Evolutionary conservation across 768 basidiomycete genomes (phyloP).

Genomic region (Lentinus brumalis): DNA sequence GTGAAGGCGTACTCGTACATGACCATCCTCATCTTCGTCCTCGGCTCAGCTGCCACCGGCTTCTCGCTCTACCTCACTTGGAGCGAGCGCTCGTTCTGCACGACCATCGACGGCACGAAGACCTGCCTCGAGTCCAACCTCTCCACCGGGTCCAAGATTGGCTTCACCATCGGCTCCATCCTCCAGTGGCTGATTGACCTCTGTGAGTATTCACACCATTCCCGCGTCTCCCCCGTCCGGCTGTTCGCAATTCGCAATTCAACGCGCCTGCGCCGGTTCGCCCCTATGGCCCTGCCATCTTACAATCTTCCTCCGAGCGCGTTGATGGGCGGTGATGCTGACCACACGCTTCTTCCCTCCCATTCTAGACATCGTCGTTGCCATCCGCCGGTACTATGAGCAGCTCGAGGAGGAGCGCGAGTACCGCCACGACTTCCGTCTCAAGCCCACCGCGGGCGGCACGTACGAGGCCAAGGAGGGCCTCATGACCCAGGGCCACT

Average conservation of each 20-base stretch:
- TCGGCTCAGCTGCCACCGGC: conserved; percentile 19
- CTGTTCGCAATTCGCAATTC: background rate
- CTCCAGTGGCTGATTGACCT: conserved; percentile 24
- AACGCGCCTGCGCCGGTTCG: background rate
- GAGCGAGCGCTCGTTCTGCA: conserved; percentile 23
- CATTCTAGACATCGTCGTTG: conserved; percentile 27
- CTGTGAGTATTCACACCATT: conserved; percentile 23
- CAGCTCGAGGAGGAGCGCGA: conserved; percentile 33
- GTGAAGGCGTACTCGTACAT: conserved; percentile 30
- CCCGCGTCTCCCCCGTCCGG: background rate
- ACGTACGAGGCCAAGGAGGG: conserved; percentile 32
- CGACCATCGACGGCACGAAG: conserved; percentile 16
- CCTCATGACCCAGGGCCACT: conserved; percentile 25
- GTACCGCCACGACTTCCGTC: conserved; percentile 24
- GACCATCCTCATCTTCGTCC: conserved; percentile 27
- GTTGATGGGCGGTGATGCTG: conserved; percentile 11
- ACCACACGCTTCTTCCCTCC: background rate
- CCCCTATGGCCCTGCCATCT: background rate
- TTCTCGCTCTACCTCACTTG: conserved; percentile 26
- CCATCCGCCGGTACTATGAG: conserved; percentile 31
- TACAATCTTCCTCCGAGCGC: background rate
- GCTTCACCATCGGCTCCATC: conserved; percentile 20
- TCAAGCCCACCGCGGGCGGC: conserved; percentile 19
- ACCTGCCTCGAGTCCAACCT: conserved; percentile 17
- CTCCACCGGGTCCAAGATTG: conserved; percentile 25